Percentiles rank a stretch among this genome's conserved stretches.
These are phyloP conservation scores for Acer saccharum DNA, from an alignment of 345 rosid genomes.

Conservation along the genomic window DNA sequence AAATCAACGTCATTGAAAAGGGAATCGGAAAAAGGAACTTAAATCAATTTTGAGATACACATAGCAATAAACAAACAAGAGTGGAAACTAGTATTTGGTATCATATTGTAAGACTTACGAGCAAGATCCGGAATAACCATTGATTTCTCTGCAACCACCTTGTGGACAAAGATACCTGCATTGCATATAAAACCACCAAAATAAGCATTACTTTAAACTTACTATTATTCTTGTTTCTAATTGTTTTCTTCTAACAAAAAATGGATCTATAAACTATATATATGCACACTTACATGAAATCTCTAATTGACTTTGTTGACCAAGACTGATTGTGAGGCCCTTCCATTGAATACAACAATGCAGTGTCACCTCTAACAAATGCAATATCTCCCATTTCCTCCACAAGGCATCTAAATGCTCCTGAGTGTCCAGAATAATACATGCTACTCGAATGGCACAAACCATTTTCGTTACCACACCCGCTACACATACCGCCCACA, in stretches of 20 bases:
- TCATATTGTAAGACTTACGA: constrained; percentile 28
- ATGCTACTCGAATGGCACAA: constrained; percentile 13
- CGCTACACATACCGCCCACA: constrained; percentile 24
- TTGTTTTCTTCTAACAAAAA: too few relatives aligned
- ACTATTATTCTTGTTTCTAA: too few relatives aligned
- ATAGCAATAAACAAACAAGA: too few relatives aligned
- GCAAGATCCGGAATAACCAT: constrained; percentile 40
- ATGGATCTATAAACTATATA: too few relatives aligned
- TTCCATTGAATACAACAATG: constrained; percentile 33
- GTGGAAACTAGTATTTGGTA: too few relatives aligned
- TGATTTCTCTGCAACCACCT: constrained; percentile 49
- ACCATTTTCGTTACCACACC: constrained; percentile 31
- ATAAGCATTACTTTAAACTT: not conserved
- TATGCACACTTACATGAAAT: constrained; percentile 33
- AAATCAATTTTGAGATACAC: too few relatives aligned
- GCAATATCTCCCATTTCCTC: constrained; percentile 45
- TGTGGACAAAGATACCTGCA: constrained; percentile 45
- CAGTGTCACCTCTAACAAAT: constrained; percentile 40
- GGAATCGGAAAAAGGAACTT: too few relatives aligned
- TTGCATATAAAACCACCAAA: not conserved
- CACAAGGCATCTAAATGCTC: constrained; percentile 42
- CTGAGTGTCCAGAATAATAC: constrained; percentile 27
- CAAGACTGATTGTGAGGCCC: constrained; percentile 38
- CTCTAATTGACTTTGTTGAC: constrained; percentile 39
- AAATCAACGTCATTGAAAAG: too few relatives aligned